phyloP scores from a whole-genome alignment of 1,284 basidiomycete species.

The Clitocybe nebularis region DNA sequence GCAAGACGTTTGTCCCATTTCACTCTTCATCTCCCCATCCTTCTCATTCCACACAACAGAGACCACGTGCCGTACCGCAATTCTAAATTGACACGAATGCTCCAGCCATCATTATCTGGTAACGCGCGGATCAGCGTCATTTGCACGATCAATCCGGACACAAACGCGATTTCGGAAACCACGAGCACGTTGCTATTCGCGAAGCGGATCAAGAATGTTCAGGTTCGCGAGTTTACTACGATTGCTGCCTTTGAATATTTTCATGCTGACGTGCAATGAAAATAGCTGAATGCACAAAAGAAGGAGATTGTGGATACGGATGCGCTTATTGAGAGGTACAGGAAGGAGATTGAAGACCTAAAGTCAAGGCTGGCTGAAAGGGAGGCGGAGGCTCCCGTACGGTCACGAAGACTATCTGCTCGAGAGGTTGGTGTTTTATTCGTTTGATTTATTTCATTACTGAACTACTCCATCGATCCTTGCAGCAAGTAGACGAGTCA shows the following conservation, averaged over 20 bases:
- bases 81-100: constrained; percentile 89
- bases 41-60: constrained; percentile 29
- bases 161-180: constrained; percentile 71
- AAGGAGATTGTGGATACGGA: constrained; percentile 93
- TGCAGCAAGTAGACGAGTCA: constrained; percentile 72
- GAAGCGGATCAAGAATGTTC: constrained; percentile 80
- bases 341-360: constrained; percentile 87
- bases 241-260: constrained; percentile 2
- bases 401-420: constrained; percentile 58
- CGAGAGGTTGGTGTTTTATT: constrained; percentile 49
- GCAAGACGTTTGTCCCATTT: constrained; percentile 50
- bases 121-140: constrained; percentile 96
- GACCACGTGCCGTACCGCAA: constrained; percentile 95
- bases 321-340: constrained; percentile 87
- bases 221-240: constrained; percentile 32
- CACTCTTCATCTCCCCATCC: background rate
- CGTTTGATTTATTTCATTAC: background rate
- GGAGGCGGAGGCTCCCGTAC: constrained; percentile 52
- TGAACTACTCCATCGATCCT: constrained; percentile 2
- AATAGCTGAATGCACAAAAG: constrained; percentile 79
- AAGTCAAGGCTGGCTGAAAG: constrained; percentile 64
- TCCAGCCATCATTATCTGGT: constrained; percentile 92
- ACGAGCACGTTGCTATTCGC: constrained; percentile 88
- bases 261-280: background rate
- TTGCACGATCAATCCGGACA: constrained; percentile 89